phyloP scores from a whole-genome alignment of 768 basidiomycete genomes.

The Brasilioporus rufonigricans region DNA sequence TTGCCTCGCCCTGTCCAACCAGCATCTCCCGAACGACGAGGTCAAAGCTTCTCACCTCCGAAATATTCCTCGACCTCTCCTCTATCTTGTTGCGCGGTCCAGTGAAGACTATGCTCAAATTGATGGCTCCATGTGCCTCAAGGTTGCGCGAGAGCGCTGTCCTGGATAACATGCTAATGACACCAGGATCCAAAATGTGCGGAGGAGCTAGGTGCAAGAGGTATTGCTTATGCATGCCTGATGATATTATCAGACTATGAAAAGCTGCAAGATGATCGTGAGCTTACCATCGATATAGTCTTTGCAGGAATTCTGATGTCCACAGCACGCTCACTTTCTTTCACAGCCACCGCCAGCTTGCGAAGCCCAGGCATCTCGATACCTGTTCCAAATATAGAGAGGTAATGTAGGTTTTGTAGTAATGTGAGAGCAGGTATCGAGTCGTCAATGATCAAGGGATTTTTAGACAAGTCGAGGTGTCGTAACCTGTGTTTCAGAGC shows the following conservation, averaged over 20 bases:
- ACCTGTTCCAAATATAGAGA: slow-evolving; percentile 53
- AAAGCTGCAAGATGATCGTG: neutral
- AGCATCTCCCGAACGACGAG: slow-evolving; percentile 49
- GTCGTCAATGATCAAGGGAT: slow-evolving; percentile 54
- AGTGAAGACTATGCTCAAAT: slow-evolving; percentile 41
- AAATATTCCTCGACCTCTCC: slow-evolving; percentile 42
- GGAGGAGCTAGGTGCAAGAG: slow-evolving; percentile 46
- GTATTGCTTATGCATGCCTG: slow-evolving; percentile 50
- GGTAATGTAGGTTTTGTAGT: slow-evolving; percentile 44
- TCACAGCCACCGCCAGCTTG: slow-evolving; percentile 40
- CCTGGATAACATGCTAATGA: slow-evolving; percentile 42
- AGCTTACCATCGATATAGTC: slow-evolving; percentile 51
- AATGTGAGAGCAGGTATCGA: slow-evolving; percentile 52
- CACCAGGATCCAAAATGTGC: slow-evolving; percentile 43
- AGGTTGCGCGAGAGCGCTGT: slow-evolving; percentile 57
- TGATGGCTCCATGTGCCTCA: slow-evolving; percentile 48
- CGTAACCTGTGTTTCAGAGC: slow-evolving; percentile 53
- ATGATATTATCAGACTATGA: neutral
- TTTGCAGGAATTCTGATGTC: slow-evolving; percentile 58
- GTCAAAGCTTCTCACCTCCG: slow-evolving; percentile 49
- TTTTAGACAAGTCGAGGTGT: slow-evolving; percentile 50
- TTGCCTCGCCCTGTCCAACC: slow-evolving; percentile 13
- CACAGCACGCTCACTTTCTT: slow-evolving; percentile 34
- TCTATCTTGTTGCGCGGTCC: slow-evolving; percentile 51
- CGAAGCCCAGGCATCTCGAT: slow-evolving; percentile 60